Evolutionary conservation across 768 basidiomycete genomes (phyloP).

Genomic region (Chalciporus piperatus): DNA sequence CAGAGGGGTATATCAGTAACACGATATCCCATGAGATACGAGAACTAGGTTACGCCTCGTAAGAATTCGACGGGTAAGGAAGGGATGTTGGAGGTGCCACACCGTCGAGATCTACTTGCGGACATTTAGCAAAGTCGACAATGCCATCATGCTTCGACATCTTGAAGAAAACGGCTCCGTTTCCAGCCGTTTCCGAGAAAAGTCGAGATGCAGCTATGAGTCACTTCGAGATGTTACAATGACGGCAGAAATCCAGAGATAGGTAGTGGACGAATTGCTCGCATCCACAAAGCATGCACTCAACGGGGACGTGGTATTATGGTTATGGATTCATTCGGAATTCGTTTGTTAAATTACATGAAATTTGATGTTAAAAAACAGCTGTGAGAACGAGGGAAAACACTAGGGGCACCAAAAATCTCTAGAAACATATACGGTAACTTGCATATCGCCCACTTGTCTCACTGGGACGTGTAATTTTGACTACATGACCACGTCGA

Average conservation of each 20-base stretch:
- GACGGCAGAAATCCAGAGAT: neutral
- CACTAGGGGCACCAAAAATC: neutral
- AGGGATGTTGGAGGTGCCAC: no score
- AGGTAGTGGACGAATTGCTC: neutral
- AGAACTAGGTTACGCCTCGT: no score
- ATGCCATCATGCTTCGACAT: no score
- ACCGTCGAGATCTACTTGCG: no score
- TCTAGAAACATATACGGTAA: constrained; percentile 85
- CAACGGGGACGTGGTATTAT: neutral
- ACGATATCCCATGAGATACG: no score
- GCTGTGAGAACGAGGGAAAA: constrained; percentile 1
- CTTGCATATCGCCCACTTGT: constrained; percentile 93
- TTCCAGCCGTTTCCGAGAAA: neutral
- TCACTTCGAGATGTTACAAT: neutral
- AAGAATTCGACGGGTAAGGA: no score
- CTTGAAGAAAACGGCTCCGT: neutral
- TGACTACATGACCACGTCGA: constrained; percentile 93
- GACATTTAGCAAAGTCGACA: neutral
- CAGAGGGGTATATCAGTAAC: no score
- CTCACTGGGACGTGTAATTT: constrained; percentile 96
- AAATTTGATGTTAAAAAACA: constrained; percentile 5
- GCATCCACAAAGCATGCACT: constrained; percentile 1
- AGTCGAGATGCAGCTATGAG: neutral
- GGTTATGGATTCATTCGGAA: constrained; percentile 5
- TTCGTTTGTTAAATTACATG: constrained; percentile 14